phyloP scores from a whole-genome alignment of 257 asterid species.

The Paulownia fortunei region DNA sequence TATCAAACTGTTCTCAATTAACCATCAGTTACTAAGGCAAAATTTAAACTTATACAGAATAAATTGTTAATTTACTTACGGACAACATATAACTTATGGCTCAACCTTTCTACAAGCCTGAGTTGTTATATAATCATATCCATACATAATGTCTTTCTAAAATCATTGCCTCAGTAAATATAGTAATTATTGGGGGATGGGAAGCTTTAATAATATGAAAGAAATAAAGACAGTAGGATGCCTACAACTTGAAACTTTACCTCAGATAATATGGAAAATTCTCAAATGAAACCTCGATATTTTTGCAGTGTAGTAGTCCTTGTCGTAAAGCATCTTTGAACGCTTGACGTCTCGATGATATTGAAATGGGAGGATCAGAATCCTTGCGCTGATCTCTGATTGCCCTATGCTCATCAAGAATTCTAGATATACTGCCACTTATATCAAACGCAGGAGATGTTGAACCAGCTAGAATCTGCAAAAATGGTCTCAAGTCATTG shows the following conservation, averaged over 20 bases:
- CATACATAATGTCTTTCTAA: not conserved
- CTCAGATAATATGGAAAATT: conserved; percentile 88
- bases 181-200: not conserved
- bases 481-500: conserved; percentile 59
- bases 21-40: conserved; percentile 7
- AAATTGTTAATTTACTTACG: not conserved
- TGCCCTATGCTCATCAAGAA: conserved; percentile 62
- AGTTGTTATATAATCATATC: not conserved
- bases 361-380: conserved; percentile 57
- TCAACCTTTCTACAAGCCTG: not conserved
- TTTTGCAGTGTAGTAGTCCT: conserved; percentile 62
- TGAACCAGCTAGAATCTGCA: conserved; percentile 59
- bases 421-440: conserved; percentile 57
- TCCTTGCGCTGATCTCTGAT: conserved; percentile 55
- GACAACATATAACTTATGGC: conserved; percentile 5
- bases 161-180: not conserved
- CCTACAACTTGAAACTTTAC: conserved; percentile 40
- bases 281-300: conserved; percentile 74
- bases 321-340: conserved; percentile 72
- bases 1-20: not conserved
- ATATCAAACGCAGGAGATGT: conserved; percentile 58
- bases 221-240: not conserved
- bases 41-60: conserved; percentile 5
- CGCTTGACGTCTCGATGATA: conserved; percentile 68
- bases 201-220: conserved; percentile 9